Conservation (phyloP, 768 basidiomycete genomes). For the Leucosporidium creatinivorum region DNA sequence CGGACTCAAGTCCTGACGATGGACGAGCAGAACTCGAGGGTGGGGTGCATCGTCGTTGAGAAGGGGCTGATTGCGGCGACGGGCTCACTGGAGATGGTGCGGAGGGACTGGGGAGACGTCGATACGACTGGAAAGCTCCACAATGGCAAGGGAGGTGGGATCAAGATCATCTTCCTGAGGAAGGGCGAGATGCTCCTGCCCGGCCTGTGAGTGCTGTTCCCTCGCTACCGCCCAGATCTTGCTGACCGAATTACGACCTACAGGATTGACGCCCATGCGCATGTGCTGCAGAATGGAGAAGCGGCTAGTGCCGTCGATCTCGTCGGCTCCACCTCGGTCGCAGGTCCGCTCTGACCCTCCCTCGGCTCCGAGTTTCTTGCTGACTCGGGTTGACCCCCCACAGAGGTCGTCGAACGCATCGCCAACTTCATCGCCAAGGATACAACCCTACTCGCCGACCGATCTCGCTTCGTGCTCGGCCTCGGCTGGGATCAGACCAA, state of each 20-base stretch:
- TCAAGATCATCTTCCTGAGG: slow-evolving; percentile 7
- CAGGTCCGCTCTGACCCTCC: slow-evolving; percentile 43
- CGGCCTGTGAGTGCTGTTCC: slow-evolving; percentile 1
- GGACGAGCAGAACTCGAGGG: background rate
- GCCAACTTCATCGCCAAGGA: slow-evolving; percentile 55
- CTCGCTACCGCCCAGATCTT: background rate
- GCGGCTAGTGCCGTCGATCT: slow-evolving; percentile 58
- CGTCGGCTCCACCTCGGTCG: slow-evolving; percentile 52
- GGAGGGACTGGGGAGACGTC: slow-evolving; percentile 21
- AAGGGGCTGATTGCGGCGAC: background rate
- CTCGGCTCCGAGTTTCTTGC: background rate
- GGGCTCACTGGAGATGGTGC: slow-evolving; percentile 1
- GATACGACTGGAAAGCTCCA: slow-evolving; percentile 6
- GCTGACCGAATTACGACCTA: background rate
- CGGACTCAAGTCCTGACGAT: slow-evolving; percentile 13
- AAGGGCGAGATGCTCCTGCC: slow-evolving; percentile 10
- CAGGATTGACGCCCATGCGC: slow-evolving; percentile 64
- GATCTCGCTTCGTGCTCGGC: slow-evolving; percentile 65
- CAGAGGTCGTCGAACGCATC: slow-evolving; percentile 60
- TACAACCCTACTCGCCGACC: slow-evolving; percentile 53
- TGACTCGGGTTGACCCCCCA: background rate
- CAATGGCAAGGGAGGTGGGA: background rate
- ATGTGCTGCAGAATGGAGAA: slow-evolving; percentile 66
- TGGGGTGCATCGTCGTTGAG: slow-evolving; percentile 23
- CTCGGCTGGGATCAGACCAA: slow-evolving; percentile 89